Base-by-base conservation (phyloP, 2,329 filamentous ascomycete genomes). In the Fusarium sterilihyphosum region DNA sequence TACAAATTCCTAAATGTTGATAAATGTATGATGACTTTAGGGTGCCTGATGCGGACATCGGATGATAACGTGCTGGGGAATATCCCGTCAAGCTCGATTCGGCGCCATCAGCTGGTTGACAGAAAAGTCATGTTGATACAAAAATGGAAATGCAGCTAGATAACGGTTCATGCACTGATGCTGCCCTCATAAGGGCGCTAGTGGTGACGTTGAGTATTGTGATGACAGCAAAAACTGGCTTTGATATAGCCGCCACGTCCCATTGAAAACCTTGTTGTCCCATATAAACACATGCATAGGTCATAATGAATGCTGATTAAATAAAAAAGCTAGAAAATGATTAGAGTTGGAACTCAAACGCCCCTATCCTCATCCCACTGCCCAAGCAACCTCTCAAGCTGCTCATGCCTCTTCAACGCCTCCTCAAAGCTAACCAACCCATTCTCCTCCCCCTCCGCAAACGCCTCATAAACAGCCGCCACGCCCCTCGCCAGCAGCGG, bases 381-480 rank as follows among this genome's bases (percentile, higher is more conserved):
- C 1, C 60, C 61, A 3, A 84, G 57, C 3, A 83, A 16, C 0
- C 43, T 77, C 59, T 86, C 84, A 35, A 89, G 67, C 79, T 88
- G 82, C 75, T 83, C 79, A 77, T 88, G 87, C n/a, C 88, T 67
- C 20, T 71, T n/a, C 33, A 87, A 73, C 1, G 87, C 88, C 62
- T 84, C 81, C 1, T 79, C 78, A 70, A 88, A 84, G 0, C 81
- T 82, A 10, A 82, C 77, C 70, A 81, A 49, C 1, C 78, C 71
- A 44, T 80, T 61, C 40, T 73, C 59, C 24, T 75, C 37, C 20
- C 74, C 79, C 3, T 78, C 72, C 13, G 87, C 87, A 81, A 86
- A 90, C 3, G 83, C 84, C 74, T 92, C 90, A 80, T 91, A 92
- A 2, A 90, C 74, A 26, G 83, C 84, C 0, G 85, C 90, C 35